A percentile compares a stretch with the other conserved stretches of the same genome.
Evolutionary conservation across 768 basidiomycete genomes (phyloP).

Genomic region (Suillus plorans): DNA sequence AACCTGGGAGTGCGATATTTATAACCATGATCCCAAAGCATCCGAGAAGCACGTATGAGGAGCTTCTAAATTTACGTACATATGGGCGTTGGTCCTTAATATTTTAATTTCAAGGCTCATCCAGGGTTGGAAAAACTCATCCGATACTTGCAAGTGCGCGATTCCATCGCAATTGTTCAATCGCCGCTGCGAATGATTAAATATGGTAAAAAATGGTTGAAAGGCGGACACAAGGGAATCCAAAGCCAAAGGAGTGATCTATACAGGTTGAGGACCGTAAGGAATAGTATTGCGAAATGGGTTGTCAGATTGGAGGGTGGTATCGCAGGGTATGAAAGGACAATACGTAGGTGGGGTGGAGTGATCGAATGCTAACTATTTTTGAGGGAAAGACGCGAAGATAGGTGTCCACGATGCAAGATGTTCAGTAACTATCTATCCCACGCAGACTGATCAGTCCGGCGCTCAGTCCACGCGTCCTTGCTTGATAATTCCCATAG

Average conservation of each 20-base stretch:
- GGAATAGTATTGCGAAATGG: not conserved
- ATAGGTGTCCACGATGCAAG: not conserved
- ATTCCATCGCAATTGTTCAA: not conserved
- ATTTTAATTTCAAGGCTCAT: not conserved
- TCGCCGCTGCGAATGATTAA: not conserved
- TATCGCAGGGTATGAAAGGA: not conserved
- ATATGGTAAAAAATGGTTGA: not conserved
- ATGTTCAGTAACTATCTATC: not conserved
- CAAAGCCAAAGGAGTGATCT: not conserved
- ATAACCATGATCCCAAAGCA: not conserved
- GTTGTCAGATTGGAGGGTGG: not conserved
- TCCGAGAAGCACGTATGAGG: not conserved
- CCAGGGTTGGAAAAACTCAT: not conserved
- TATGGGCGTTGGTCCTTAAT: not conserved
- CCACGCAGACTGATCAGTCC: not conserved
- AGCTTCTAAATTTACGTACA: no score
- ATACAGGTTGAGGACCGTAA: not conserved
- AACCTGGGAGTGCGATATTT: not conserved
- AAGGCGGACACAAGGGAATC: not conserved
- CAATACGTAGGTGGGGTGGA: not conserved
- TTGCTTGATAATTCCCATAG: conserved; percentile 32
- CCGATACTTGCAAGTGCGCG: not conserved
- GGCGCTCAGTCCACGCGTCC: not conserved
- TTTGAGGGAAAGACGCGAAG: not conserved
- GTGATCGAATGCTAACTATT: not conserved